Evolutionary conservation across 2,329 filamentous ascomycete genomes (phyloP).

Genomic region (Teratosphaeria gauchensis): DNA sequence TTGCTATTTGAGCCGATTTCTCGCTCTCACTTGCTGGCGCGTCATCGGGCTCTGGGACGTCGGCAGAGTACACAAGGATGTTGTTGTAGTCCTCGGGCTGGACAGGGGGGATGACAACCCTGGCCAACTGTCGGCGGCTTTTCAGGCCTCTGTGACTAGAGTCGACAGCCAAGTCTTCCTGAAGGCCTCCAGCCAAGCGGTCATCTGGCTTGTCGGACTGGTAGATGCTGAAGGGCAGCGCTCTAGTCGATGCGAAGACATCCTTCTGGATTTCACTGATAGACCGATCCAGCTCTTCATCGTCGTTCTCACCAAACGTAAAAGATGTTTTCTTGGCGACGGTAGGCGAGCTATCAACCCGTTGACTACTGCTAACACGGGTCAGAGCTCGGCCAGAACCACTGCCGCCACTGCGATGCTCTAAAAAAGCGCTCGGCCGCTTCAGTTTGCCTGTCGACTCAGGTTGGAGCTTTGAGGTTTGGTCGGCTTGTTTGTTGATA

Average conservation of each 20-base stretch:
- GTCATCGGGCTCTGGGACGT: neutral
- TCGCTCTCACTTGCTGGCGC: neutral
- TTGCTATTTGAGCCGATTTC: neutral
- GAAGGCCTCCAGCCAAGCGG: neutral
- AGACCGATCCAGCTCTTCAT: constrained; percentile 5
- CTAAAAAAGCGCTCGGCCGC: constrained; percentile 11
- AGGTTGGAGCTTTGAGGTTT: neutral
- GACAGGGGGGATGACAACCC: neutral
- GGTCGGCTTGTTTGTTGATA: neutral
- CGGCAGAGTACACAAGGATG: neutral
- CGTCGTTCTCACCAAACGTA: constrained; percentile 3
- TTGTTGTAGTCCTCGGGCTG: neutral
- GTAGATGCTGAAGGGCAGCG: constrained; percentile 3
- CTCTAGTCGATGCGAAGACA: constrained; percentile 8
- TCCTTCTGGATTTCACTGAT: constrained; percentile 11
- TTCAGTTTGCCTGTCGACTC: neutral
- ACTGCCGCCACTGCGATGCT: constrained; percentile 3
- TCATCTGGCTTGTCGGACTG: neutral
- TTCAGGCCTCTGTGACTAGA: neutral
- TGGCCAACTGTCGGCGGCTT: neutral
- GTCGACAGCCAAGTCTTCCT: neutral
- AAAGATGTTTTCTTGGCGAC: neutral
- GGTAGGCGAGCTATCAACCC: neutral
- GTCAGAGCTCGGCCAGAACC: constrained; percentile 2
- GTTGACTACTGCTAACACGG: neutral